phyloP scores from a whole-genome alignment of 73 alveolate species.

The Uronychia setigera region DNA sequence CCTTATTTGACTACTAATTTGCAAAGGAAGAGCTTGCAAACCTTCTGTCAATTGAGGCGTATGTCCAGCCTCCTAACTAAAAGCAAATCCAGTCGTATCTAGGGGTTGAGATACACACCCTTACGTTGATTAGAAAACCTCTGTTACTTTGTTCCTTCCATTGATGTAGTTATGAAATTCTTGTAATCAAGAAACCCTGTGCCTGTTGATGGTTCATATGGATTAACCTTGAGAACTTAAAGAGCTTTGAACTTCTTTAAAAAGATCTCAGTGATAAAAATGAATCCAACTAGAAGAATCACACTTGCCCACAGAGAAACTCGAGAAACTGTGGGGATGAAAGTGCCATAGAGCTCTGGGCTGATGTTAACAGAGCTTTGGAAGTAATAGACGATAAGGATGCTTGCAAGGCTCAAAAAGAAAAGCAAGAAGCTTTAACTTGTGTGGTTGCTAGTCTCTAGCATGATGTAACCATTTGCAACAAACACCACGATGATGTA shows the following conservation, averaged over 20 bases:
- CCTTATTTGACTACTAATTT: conserved; percentile 86
- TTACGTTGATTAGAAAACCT: neutral
- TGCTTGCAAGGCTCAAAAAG: neutral
- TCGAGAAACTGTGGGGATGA: neutral
- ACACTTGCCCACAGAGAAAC: neutral
- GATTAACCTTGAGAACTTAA: neutral
- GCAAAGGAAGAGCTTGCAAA: conserved; percentile 54
- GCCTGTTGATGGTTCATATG: conserved; percentile 1
- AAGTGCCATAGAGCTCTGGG: conserved; percentile 9
- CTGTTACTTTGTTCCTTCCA: neutral
- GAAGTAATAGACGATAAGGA: neutral
- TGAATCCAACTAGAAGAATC: neutral
- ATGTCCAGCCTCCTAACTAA: conserved; percentile 48
- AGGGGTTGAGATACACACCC: neutral
- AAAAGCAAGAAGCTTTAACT: conserved; percentile 18
- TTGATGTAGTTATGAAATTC: neutral
- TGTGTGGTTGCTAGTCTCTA: conserved; percentile 32
- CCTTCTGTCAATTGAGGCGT: conserved; percentile 44
- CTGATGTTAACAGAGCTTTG: neutral
- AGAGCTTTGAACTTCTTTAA: conserved; percentile 1
- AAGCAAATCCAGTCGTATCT: conserved; percentile 48
- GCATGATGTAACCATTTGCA: conserved; percentile 84
- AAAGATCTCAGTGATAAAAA: neutral
- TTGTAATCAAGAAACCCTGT: neutral
- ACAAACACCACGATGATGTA: conserved; percentile 86